A percentile compares a stretch with the other conserved stretches of the same genome.
phyloP scores from a whole-genome alignment of 495 filamentous ascomycete species.

The Aspergillus ostianus region DNA sequence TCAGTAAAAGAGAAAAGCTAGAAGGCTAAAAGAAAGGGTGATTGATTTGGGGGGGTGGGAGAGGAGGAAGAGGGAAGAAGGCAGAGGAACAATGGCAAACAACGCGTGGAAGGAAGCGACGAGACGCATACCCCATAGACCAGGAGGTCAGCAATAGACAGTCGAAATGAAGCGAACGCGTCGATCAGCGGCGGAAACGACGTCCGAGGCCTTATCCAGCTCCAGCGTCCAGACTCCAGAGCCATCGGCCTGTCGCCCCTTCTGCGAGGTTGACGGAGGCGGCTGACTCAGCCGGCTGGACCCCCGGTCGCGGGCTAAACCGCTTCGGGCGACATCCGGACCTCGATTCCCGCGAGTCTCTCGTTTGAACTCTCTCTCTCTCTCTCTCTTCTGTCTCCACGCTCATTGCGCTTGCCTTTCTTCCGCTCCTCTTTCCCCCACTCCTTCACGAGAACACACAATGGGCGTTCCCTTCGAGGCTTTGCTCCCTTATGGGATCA shows the following conservation, averaged over 20 bases:
- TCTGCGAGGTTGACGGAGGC: constrained; percentile 43
- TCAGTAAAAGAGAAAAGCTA: background rate
- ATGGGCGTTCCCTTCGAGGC: constrained; percentile 98
- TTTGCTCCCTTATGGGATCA: constrained; percentile 90
- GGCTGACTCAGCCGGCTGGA: constrained; percentile 41
- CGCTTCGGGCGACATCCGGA: constrained; percentile 33
- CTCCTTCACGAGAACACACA: constrained; percentile 32
- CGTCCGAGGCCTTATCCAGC: constrained; percentile 27
- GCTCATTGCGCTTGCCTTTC: background rate
- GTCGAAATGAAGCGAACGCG: constrained; percentile 32
- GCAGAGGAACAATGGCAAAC: constrained; percentile 17
- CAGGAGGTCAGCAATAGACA: constrained; percentile 12
- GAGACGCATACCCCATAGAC: constrained; percentile 26
- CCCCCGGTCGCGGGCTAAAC: constrained; percentile 32
- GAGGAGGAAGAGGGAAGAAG: constrained; percentile 1
- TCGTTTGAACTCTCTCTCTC: constrained; percentile 1
- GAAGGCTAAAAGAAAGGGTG: constrained; percentile 9
- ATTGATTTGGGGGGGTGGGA: constrained; percentile 1
- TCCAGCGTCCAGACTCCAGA: constrained; percentile 24
- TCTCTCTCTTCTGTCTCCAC: constrained; percentile 5
- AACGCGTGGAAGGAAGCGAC: constrained; percentile 21
- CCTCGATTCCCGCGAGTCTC: constrained; percentile 19
- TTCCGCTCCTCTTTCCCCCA: background rate
- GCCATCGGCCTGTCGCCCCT: constrained; percentile 39
- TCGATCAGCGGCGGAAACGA: constrained; percentile 32